Conservation (phyloP, 202 grass and related monocot genomes). For the Musa balbisiana region DNA sequence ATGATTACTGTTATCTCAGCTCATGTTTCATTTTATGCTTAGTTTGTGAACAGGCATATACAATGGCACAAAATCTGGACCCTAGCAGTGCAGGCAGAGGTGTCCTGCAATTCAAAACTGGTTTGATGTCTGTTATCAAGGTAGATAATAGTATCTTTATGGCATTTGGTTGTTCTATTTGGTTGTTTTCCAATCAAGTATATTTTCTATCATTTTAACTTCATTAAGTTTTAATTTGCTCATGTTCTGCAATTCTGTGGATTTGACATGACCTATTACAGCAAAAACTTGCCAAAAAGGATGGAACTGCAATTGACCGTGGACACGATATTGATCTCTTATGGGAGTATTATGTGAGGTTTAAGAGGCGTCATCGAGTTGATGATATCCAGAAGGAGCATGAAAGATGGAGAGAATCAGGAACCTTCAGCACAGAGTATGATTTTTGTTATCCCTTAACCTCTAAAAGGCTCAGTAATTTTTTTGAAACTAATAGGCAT, state of each 20-base stretch:
- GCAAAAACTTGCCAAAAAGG: constrained; percentile 79
- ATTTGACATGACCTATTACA: constrained; percentile 16
- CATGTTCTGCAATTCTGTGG: constrained; percentile 23
- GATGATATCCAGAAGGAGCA: constrained; percentile 78
- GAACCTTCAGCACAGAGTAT: constrained; percentile 75
- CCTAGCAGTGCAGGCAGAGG: constrained; percentile 71
- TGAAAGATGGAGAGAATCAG: constrained; percentile 57
- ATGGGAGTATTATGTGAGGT: constrained; percentile 67
- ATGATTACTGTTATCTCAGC: background rate
- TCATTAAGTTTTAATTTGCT: background rate
- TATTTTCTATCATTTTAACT: background rate
- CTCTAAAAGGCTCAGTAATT: background rate
- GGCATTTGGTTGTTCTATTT: background rate
- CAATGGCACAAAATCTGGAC: constrained; percentile 83
- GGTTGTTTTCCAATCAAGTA: background rate
- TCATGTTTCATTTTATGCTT: background rate
- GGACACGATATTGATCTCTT: constrained; percentile 59
- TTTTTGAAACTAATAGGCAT: background rate
- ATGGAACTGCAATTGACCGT: constrained; percentile 40
- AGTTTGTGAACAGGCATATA: constrained; percentile 86
- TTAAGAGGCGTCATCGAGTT: constrained; percentile 51
- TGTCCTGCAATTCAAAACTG: constrained; percentile 89
- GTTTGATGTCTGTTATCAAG: constrained; percentile 78
- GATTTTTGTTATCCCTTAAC: background rate
- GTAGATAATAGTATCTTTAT: constrained; percentile 20